phyloP scores from a whole-genome alignment of 495 filamentous ascomycete genomes.

The Penicillium mononematosum region DNA sequence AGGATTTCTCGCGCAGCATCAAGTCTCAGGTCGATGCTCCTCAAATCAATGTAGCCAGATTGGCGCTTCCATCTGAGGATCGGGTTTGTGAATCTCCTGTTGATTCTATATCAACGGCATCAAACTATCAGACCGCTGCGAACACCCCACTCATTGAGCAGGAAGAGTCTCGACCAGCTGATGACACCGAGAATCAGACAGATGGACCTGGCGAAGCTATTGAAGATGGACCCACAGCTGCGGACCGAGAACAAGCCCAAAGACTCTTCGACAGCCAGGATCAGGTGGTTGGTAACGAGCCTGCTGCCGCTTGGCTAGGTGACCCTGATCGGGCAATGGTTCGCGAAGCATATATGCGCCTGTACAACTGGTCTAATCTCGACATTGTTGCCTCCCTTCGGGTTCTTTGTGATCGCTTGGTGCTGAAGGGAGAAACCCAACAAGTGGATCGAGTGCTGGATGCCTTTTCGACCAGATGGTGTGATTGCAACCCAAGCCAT shows the following conservation, averaged over 20 bases:
- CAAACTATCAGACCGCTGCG: constrained; percentile 50
- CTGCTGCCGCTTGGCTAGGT: constrained; percentile 87
- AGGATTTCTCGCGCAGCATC: constrained; percentile 32
- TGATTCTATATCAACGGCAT: constrained; percentile 41
- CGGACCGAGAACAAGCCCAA: constrained; percentile 68
- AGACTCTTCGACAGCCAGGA: constrained; percentile 87
- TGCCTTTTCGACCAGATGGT: constrained; percentile 86
- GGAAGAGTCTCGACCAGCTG: constrained; percentile 27
- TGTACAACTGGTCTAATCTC: constrained; percentile 81
- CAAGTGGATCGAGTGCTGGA: constrained; percentile 94
- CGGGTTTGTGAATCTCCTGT: constrained; percentile 30
- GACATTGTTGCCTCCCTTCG: constrained; percentile 81
- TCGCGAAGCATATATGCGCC: constrained; percentile 82
- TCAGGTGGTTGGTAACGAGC: constrained; percentile 68
- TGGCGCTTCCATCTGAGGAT: constrained; percentile 20
- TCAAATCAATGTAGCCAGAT: constrained; percentile 21
- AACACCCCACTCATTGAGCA: constrained; percentile 41
- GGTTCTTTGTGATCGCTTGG: constrained; percentile 74
- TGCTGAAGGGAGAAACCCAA: constrained; percentile 90
- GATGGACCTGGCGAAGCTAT: constrained; percentile 26
- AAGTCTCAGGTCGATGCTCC: constrained; percentile 22
- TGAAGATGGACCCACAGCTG: constrained; percentile 47
- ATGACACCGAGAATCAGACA: constrained; percentile 20
- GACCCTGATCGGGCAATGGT: constrained; percentile 63
- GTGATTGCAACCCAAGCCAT: constrained; percentile 88